A percentile compares a stretch with the other conserved stretches of the same genome.
Evolutionary conservation across 208 protist genomes (phyloP).

Genomic region (Lotmaria passim): DNA sequence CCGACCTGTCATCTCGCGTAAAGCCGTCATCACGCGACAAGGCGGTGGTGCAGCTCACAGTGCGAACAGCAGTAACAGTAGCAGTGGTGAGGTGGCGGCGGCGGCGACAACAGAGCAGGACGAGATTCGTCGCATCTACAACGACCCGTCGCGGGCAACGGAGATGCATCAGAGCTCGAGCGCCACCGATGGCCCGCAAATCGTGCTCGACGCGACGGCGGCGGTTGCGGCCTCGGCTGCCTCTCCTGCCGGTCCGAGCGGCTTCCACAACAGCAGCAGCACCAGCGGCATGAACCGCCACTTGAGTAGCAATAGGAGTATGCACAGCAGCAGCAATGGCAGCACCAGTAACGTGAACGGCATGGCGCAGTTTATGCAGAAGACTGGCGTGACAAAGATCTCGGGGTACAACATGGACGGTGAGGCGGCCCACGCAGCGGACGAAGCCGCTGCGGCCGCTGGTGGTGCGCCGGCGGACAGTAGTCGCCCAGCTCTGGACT

Average conservation of each 20-base stretch:
- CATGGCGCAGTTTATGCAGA: conserved; percentile 51
- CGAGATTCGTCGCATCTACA: conserved; percentile 11
- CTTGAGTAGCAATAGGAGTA: neutral
- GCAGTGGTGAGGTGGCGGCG: neutral
- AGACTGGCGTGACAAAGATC: conserved; percentile 49
- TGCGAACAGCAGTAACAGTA: neutral
- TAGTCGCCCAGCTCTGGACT: conserved; percentile 42
- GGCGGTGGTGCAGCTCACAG: conserved; percentile 2
- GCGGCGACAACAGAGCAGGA: conserved; percentile 19
- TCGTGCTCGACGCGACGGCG: conserved; percentile 15
- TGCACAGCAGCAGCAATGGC: neutral
- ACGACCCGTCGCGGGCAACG: conserved; percentile 12
- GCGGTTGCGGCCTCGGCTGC: neutral
- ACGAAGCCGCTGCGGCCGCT: neutral
- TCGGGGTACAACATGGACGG: conserved; percentile 52
- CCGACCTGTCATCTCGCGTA: conserved; percentile 42
- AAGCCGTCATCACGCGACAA: conserved; percentile 30
- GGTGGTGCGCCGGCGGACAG: neutral
- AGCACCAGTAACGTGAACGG: conserved; percentile 12
- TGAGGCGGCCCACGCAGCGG: neutral
- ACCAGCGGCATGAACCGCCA: neutral
- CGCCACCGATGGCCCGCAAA: conserved; percentile 10
- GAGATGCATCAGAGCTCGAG: neutral
- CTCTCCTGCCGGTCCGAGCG: conserved; percentile 9
- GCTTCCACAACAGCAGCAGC: conserved; percentile 12